Conservation (phyloP, 176 grass and related monocot genomes). For the Rhipidocladum racemiflorum region DNA sequence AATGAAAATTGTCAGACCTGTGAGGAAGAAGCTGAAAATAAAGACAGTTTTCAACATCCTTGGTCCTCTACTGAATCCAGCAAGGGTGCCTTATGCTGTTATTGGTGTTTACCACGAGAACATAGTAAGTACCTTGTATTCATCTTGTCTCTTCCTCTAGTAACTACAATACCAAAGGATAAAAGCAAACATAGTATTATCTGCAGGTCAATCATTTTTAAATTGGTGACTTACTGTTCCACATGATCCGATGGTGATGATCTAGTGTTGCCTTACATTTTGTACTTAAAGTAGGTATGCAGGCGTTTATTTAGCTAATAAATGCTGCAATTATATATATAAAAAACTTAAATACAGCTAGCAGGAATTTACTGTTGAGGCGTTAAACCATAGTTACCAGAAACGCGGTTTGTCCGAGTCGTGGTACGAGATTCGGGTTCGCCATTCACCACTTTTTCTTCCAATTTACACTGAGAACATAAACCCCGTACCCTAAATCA, state of each 20-base stretch:
- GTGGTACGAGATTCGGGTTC: no score
- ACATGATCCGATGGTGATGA: background rate
- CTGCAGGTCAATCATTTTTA: background rate
- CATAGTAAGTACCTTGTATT: conserved; percentile 62
- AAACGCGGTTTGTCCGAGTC: no score
- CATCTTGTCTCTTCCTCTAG: conserved; percentile 1
- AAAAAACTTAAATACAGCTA: background rate
- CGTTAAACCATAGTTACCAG: no score
- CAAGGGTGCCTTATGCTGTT: conserved; percentile 82
- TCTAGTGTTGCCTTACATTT: background rate
- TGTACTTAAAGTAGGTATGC: background rate
- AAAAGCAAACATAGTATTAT: background rate
- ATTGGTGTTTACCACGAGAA: conserved; percentile 95
- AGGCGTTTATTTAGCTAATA: background rate
- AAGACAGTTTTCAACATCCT: conserved; percentile 98
- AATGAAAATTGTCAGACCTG: conserved; percentile 91
- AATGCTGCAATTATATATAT: background rate
- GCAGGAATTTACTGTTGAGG: background rate
- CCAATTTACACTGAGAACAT: no score
- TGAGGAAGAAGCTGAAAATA: conserved; percentile 90
- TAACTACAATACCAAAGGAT: background rate
- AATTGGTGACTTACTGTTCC: background rate
- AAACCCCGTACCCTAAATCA: no score
- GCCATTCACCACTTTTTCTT: no score
- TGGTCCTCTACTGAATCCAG: conserved; percentile 92